Evolutionary conservation across 2,329 filamentous ascomycete genomes (phyloP).

Genomic region (Aureobasidium pullulans): DNA sequence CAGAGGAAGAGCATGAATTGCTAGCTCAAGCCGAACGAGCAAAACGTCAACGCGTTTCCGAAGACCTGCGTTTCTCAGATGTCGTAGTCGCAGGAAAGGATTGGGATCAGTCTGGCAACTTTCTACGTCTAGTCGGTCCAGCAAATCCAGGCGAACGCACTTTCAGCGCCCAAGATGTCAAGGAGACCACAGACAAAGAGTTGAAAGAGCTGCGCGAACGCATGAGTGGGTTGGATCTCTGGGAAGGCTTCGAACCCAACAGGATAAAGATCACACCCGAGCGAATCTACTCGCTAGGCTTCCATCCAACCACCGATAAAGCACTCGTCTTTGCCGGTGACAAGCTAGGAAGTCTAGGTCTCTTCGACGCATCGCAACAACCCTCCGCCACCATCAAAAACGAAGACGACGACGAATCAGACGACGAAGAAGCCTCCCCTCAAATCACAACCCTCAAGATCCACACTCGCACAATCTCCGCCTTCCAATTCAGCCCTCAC

Average conservation of each 20-base stretch:
- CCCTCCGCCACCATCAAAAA: slow-evolving; percentile 36
- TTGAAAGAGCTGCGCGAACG: slow-evolving; percentile 65
- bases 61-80: slow-evolving; percentile 64
- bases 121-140: slow-evolving; percentile 60
- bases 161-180: slow-evolving; percentile 76
- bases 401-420: slow-evolving; percentile 52
- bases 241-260: slow-evolving; percentile 76
- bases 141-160: slow-evolving; percentile 77
- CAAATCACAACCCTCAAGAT: slow-evolving; percentile 85
- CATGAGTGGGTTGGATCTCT: slow-evolving; percentile 71
- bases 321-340: slow-evolving; percentile 88
- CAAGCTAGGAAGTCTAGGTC: slow-evolving; percentile 82
- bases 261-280: slow-evolving; percentile 88
- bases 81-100: slow-evolving; percentile 74
- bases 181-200: slow-evolving; percentile 68
- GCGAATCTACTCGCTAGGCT: slow-evolving; percentile 63
- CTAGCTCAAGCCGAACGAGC: slow-evolving; percentile 50
- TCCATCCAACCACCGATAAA: slow-evolving; percentile 82
- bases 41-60: slow-evolving; percentile 58
- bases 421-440: slow-evolving; percentile 62
- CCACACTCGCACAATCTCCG: slow-evolving; percentile 80
- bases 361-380: slow-evolving; percentile 80
- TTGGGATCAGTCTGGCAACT: slow-evolving; percentile 61
- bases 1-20: slow-evolving; percentile 55
- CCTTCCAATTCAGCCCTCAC: slow-evolving; percentile 67